Conservation (phyloP, 1,139 yeast genomes). For the Nakaseomyces delphensis region DNA sequence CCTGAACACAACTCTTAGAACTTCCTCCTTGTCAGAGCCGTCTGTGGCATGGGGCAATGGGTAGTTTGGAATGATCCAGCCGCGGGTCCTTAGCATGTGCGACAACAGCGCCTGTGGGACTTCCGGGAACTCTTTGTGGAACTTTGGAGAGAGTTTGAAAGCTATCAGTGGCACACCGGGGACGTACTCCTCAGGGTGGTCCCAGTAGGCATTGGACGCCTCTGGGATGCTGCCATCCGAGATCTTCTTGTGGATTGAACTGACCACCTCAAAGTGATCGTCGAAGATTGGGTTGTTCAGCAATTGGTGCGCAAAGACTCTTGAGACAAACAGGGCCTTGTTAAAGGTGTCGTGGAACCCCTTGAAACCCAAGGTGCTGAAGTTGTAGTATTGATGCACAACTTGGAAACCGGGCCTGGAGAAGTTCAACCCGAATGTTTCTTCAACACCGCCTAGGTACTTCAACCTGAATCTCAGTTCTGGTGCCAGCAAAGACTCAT, state of each 20-base stretch:
- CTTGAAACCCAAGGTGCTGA: slow-evolving; percentile 56
- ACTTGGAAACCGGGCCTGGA: slow-evolving; percentile 92
- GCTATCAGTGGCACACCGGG: slow-evolving; percentile 90
- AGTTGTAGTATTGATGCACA: slow-evolving; percentile 76
- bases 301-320: slow-evolving; percentile 22
- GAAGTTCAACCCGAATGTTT: slow-evolving; percentile 77
- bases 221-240: slow-evolving; percentile 14
- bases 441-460: slow-evolving; percentile 85
- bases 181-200: slow-evolving; percentile 35
- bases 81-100: slow-evolving; percentile 64
- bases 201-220: slow-evolving; percentile 18
- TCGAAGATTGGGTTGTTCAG: slow-evolving; percentile 45
- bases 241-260: slow-evolving; percentile 60
- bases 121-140: slow-evolving; percentile 57
- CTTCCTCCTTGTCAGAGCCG: slow-evolving; percentile 41
- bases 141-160: slow-evolving; percentile 57
- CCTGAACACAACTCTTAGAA: slow-evolving; percentile 78
- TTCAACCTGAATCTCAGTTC: slow-evolving; percentile 67
- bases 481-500: slow-evolving; percentile 53
- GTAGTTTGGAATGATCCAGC: slow-evolving; percentile 87
- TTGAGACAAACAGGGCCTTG: slow-evolving; percentile 40
- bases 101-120: slow-evolving; percentile 80
- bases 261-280: slow-evolving; percentile 61
- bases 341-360: slow-evolving; percentile 63
- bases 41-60: slow-evolving; percentile 59